A percentile compares a stretch with the other conserved stretches of the same genome.
phyloP scores from a whole-genome alignment of 305 asterid genomes.

The Fraxinus angustifolia region DNA sequence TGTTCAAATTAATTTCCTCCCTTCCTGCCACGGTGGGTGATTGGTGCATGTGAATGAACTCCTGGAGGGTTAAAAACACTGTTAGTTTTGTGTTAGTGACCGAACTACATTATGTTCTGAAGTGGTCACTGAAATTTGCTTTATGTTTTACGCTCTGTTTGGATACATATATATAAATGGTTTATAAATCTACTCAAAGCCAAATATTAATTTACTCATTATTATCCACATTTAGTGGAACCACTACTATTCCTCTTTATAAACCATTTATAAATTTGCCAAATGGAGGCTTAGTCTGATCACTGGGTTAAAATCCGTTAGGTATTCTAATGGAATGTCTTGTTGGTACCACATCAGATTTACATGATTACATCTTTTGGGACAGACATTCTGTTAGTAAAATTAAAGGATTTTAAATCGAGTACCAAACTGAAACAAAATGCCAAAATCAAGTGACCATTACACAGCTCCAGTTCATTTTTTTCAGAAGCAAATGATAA shows the following conservation, averaged over 20 bases:
- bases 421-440: not conserved
- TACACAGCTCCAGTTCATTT: not conserved
- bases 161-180: not conserved
- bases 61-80: not conserved
- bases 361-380: not conserved
- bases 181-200: not conserved
- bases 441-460: not conserved
- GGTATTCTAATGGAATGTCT: not conserved
- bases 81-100: not conserved
- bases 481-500: slow-evolving; percentile 5
- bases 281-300: not conserved
- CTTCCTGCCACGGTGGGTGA: not conserved
- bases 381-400: not conserved
- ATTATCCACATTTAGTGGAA: not conserved
- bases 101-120: not conserved
- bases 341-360: not conserved
- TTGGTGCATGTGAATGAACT: not conserved
- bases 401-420: not conserved
- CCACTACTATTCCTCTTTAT: not conserved
- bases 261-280: not conserved
- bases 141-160: not conserved
- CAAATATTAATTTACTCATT: not conserved
- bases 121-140: not conserved
- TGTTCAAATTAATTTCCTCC: not conserved
- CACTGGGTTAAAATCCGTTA: not conserved